These are phyloP conservation scores for Sporobolus alterniflorus DNA, from an alignment of 202 grass and related monocot species.

Conservation along the genomic window DNA sequence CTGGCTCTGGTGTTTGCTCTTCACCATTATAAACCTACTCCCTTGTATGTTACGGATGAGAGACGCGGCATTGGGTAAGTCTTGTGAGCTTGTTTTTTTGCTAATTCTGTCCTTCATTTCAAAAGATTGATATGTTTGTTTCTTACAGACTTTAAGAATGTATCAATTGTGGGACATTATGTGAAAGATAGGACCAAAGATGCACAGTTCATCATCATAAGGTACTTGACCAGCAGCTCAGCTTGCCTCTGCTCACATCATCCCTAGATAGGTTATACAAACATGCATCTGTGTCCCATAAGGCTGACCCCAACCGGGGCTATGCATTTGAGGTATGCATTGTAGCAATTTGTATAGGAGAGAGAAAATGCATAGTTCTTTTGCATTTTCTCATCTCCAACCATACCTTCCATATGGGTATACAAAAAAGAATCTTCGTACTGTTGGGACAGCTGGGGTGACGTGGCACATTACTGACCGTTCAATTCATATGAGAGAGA, in stretches of 20 bases:
- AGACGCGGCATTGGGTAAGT: constrained; percentile 91
- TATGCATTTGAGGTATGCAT: too few relatives aligned
- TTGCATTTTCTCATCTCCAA: too few relatives aligned
- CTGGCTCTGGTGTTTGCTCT: constrained; percentile 96
- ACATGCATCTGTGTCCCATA: not conserved
- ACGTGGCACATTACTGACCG: too few relatives aligned
- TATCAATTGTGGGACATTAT: constrained; percentile 97
- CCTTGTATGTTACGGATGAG: constrained; percentile 98
- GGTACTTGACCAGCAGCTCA: constrained; percentile 37
- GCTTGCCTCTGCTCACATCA: not conserved
- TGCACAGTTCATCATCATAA: constrained; percentile 99
- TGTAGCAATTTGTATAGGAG: too few relatives aligned
- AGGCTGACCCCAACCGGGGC: too few relatives aligned
- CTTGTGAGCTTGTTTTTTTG: not conserved
- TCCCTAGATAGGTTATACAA: not conserved
- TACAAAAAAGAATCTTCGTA: too few relatives aligned
- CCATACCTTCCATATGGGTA: too few relatives aligned
- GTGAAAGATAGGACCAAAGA: constrained; percentile 97
- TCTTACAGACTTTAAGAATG: constrained; percentile 92
- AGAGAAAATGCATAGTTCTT: too few relatives aligned
- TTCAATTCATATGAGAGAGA: too few relatives aligned
- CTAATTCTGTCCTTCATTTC: not conserved
- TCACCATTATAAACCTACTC: constrained; percentile 99
- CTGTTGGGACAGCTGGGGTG: too few relatives aligned
- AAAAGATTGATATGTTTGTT: constrained; percentile 24